These are phyloP conservation scores for Iris pallida DNA, from an alignment of 116 monocot genomes.

Conservation along the genomic window DNA sequence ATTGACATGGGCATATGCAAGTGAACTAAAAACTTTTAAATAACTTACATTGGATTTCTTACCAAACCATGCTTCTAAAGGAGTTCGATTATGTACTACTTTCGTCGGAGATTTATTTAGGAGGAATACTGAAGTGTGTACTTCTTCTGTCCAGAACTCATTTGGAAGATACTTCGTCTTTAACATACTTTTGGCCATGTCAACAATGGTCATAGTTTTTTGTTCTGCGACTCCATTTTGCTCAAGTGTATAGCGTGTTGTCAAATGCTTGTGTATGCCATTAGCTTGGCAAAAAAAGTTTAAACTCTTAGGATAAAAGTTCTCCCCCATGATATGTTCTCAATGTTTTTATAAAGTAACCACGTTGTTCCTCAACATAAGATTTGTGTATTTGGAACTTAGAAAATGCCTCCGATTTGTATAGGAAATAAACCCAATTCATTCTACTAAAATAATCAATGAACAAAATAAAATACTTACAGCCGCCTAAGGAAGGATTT, in stretches of 20 bases:
- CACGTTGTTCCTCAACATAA: not conserved
- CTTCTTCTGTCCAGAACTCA: not conserved
- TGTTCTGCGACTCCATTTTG: not conserved
- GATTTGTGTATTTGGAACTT: not conserved
- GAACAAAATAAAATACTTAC: not conserved
- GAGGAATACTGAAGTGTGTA: not conserved
- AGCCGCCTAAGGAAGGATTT: not conserved
- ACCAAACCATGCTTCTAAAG: too few species aligned
- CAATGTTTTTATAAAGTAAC: not conserved
- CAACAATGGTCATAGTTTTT: not conserved
- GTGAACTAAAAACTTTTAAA: too few species aligned
- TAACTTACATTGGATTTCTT: too few species aligned
- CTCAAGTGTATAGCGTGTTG: not conserved
- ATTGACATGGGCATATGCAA: too few species aligned
- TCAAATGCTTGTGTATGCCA: not conserved
- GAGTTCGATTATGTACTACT: not conserved
- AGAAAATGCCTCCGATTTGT: not conserved
- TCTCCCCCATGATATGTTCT: not conserved
- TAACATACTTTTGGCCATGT: not conserved
- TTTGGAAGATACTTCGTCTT: not conserved
- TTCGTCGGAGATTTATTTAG: slow-evolving; percentile 14
- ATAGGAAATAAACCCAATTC: not conserved
- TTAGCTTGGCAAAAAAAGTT: not conserved
- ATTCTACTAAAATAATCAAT: slow-evolving; percentile 1
- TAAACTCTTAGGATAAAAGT: not conserved